phyloP scores from a whole-genome alignment of 1,284 basidiomycete species.

The Fomitiporia mediterranea region DNA sequence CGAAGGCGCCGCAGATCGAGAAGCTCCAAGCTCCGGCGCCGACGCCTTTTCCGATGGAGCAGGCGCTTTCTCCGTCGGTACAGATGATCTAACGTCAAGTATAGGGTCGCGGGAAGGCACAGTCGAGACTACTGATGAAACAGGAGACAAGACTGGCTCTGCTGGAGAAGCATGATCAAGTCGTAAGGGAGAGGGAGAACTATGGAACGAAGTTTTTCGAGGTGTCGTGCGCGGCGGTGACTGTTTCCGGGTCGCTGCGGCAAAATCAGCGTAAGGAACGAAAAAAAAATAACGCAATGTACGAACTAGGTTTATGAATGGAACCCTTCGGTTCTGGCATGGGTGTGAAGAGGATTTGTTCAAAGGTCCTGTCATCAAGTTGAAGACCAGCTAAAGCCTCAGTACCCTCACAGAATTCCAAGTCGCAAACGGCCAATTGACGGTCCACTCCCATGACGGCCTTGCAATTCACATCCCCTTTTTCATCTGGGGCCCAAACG shows the following conservation, averaged over 20 bases:
- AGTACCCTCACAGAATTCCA: conserved; percentile 63
- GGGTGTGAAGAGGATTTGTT: conserved; percentile 13
- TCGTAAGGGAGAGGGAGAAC: conserved; percentile 11
- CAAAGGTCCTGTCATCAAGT: conserved; percentile 24
- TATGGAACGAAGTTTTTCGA: conserved; percentile 9
- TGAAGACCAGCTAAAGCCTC: conserved; percentile 52
- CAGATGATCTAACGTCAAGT: neutral
- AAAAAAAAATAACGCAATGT: neutral
- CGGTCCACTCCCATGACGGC: conserved; percentile 40
- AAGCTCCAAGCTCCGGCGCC: neutral
- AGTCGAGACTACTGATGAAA: conserved; percentile 1
- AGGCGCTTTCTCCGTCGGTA: neutral
- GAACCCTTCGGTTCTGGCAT: conserved; percentile 12
- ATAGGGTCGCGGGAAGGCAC: neutral
- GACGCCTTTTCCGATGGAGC: neutral
- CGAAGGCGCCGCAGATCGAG: neutral
- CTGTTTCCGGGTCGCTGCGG: conserved; percentile 5
- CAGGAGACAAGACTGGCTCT: conserved; percentile 11
- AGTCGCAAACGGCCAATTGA: conserved; percentile 59
- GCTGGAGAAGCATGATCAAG: conserved; percentile 10
- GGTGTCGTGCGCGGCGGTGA: neutral
- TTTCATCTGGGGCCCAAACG: conserved; percentile 45
- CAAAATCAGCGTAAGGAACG: neutral
- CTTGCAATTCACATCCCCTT: conserved; percentile 32
- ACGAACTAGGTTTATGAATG: conserved; percentile 5